Evolutionary conservation across 192 early-diverging fungal species (phyloP), one percentile per base, ranked within the genome.

Genomic region (Coemansia sp.): DNA sequence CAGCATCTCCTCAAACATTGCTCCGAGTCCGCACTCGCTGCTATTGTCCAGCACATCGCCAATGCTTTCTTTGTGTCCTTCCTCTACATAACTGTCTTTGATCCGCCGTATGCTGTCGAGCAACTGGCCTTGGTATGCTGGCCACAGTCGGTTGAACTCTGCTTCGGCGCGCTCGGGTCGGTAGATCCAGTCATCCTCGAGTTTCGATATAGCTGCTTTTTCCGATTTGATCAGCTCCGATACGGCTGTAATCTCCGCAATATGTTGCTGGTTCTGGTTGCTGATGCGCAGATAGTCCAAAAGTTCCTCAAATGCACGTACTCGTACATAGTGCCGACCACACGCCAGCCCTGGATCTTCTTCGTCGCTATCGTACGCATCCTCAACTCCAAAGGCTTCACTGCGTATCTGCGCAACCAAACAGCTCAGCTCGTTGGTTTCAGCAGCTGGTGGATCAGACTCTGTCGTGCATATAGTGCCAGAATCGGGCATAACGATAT

Each of bases 131-230:
- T 69, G 42, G 59, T 66, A 69, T 8, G 26, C 53, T 3, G 62
- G 62, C 72, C 72, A 75, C 53, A 65, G 46, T 0, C 40, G 38
- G 12, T 75, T 48, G 21, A 34, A 69, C 21, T 57, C 63, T 3
- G 14, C 44, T 11, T 28, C 19, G 1, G 72, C 62, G 37, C 21
- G 47, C 6, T 34, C 36, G 1, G 12, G 20, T 2, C 38, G 47
- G 26, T 65, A 75, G 1, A 75, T n/a, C 21, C 54, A 20, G 56
- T 75, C 72, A 0, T 65, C 44, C 38, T 75, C 66, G 1, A 75
- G 48, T 5, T 42, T 59, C 0, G 46, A 5, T 6, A 75, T 51
- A 1, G 19, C 40, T 3, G 20, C 21, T 22, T 51, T 38, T 14
- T 57, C 59, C 28, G 47, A 31, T 7, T 42, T 42, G 11, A 42